Conservation (phyloP, 176 grass and related monocot species). For the Pharus latifolius region DNA sequence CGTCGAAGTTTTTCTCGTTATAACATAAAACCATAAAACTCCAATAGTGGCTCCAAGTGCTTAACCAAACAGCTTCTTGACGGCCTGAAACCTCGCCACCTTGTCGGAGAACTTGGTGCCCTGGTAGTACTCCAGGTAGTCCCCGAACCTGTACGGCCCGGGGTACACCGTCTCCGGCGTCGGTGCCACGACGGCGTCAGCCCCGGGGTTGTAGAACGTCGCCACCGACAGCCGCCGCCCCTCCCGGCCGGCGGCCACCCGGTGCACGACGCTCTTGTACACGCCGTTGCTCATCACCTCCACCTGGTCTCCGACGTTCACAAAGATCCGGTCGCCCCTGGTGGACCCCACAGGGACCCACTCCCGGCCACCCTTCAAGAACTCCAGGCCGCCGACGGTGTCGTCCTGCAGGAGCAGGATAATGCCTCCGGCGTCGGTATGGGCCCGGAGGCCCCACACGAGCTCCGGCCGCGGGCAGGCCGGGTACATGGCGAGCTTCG, state of each 20-base stretch:
- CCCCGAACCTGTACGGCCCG: slow-evolving; percentile 54
- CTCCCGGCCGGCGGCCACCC: slow-evolving; percentile 21
- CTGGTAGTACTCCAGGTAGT: slow-evolving; percentile 77
- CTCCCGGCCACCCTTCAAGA: slow-evolving; percentile 17
- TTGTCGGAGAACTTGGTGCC: slow-evolving; percentile 78
- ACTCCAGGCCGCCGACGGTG: slow-evolving; percentile 67
- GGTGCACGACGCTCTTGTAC: slow-evolving; percentile 70
- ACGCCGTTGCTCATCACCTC: slow-evolving; percentile 72
- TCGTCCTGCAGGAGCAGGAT: slow-evolving; percentile 87
- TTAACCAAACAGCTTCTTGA: slow-evolving; percentile 38
- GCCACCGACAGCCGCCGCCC: slow-evolving; percentile 63
- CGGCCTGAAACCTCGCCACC: slow-evolving; percentile 43
- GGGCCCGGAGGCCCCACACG: slow-evolving; percentile 64
- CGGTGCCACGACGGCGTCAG: slow-evolving; percentile 36
- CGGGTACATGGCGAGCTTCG: slow-evolving; percentile 88
- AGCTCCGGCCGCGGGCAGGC: slow-evolving; percentile 49
- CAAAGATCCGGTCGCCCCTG: slow-evolving; percentile 39
- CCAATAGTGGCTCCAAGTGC: no score
- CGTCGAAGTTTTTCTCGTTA: no score
- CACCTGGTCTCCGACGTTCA: slow-evolving; percentile 85
- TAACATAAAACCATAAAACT: no score
- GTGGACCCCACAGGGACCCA: slow-evolving; percentile 61
- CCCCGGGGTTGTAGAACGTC: slow-evolving; percentile 79
- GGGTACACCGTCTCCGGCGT: slow-evolving; percentile 30
- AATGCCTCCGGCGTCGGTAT: slow-evolving; percentile 94